Conservation (phyloP, 1,284 basidiomycete genomes). For the Serendipita sp. region DNA sequence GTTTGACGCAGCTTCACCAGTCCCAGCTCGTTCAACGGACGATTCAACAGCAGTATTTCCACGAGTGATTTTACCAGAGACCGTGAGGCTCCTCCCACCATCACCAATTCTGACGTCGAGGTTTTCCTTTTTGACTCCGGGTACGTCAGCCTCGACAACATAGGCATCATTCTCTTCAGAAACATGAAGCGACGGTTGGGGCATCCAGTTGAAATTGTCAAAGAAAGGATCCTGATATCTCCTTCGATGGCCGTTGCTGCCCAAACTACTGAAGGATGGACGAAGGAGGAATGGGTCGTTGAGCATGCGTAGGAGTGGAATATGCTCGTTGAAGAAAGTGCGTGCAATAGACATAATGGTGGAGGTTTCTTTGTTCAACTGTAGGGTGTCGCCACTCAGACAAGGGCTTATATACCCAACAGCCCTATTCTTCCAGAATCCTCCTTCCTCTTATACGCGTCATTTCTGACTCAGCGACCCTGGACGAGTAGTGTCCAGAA, state of each 20-base stretch:
- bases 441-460: too few species aligned
- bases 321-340: slow-evolving; percentile 53
- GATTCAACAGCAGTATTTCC: slow-evolving; percentile 14
- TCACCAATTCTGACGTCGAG: slow-evolving; percentile 56
- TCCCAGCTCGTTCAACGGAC: neutral
- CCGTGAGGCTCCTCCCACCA: slow-evolving; percentile 51
- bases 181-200: slow-evolving; percentile 32
- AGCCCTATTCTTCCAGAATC: too few species aligned
- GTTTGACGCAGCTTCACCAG: neutral
- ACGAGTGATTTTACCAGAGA: slow-evolving; percentile 44
- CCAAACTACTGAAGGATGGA: neutral
- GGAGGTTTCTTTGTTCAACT: too few species aligned
- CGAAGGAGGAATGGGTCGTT: slow-evolving; percentile 38
- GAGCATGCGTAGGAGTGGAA: slow-evolving; percentile 57
- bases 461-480: too few species aligned
- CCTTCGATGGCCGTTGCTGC: neutral
- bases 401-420: too few species aligned
- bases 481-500: too few species aligned
- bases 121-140: slow-evolving; percentile 66
- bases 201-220: too few species aligned
- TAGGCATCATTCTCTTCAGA: slow-evolving; percentile 51
- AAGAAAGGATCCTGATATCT: too few species aligned
- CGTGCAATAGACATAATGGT: slow-evolving; percentile 47
- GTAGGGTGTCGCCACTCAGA: too few species aligned
- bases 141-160: slow-evolving; percentile 59